Percentiles rank a stretch among this genome's conserved stretches.
Conservation (phyloP, 495 filamentous ascomycete species). For the Penicillium verhagenii region DNA sequence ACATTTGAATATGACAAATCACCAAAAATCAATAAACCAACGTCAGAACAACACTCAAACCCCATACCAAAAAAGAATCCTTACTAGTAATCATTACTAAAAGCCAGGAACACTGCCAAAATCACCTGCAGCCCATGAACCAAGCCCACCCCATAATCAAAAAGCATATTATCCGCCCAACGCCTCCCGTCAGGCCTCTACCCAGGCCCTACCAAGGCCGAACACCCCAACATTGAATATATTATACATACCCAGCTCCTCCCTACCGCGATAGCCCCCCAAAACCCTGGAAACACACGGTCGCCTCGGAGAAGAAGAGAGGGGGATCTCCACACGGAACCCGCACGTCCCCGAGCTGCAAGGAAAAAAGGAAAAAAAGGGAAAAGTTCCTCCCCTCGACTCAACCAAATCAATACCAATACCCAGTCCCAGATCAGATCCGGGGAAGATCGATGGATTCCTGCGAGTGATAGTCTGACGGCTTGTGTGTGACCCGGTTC, state of each 20-base stretch:
- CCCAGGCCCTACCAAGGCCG: no score
- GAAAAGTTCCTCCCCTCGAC: background rate
- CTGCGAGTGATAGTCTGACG: conserved; percentile 26
- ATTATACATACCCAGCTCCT: background rate
- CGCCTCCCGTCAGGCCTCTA: no score
- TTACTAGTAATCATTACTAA: background rate
- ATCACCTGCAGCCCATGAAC: background rate
- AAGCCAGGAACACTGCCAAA: background rate
- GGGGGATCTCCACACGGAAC: background rate
- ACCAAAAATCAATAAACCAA: background rate
- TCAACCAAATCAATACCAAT: no score
- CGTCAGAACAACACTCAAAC: background rate
- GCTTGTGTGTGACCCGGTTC: conserved; percentile 21
- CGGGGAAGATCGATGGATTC: conserved; percentile 6
- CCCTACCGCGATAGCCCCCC: background rate
- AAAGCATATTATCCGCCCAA: no score
- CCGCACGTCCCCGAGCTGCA: no score
- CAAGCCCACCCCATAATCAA: no score
- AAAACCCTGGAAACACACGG: background rate
- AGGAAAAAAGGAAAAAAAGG: no score
- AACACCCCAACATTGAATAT: background rate
- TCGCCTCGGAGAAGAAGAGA: background rate
- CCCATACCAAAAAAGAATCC: background rate
- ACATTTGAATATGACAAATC: background rate
- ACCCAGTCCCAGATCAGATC: no score